Evolutionary conservation across 1,284 basidiomycete species (phyloP).

Genomic region (Moniliophthora roreri): DNA sequence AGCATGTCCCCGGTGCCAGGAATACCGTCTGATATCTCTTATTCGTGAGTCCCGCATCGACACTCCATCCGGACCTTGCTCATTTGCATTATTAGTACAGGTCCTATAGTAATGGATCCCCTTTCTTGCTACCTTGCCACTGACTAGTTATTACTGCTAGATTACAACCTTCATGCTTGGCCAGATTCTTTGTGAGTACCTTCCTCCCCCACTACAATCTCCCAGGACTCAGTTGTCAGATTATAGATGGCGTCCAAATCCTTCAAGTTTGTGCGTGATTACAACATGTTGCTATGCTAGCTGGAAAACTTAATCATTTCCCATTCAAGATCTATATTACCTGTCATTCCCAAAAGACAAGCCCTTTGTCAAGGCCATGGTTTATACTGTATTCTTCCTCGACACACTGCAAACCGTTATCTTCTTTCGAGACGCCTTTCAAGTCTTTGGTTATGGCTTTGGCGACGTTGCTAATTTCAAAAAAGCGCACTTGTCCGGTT

Average conservation of each 20-base stretch:
- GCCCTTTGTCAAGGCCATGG: slow-evolving; percentile 2
- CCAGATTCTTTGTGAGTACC: not conserved
- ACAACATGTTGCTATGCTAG: not conserved
- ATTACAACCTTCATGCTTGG: not conserved
- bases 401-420: slow-evolving; percentile 9
- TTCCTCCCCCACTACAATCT: too few relatives aligned
- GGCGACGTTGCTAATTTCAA: slow-evolving; percentile 4
- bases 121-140: not conserved
- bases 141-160: not conserved
- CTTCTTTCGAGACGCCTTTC: slow-evolving; percentile 6
- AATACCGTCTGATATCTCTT: too few relatives aligned
- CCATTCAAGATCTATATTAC: slow-evolving; percentile 8
- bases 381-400: slow-evolving; percentile 8
- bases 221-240: too few relatives aligned
- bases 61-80: too few relatives aligned
- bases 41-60: too few relatives aligned
- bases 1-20: too few relatives aligned
- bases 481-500: slow-evolving; percentile 2
- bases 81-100: not conserved
- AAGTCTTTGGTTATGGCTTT: slow-evolving; percentile 9
- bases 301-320: not conserved
- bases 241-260: slow-evolving; percentile 1
- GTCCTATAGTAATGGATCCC: too few relatives aligned
- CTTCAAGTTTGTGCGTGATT: slow-evolving; percentile 8
- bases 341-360: slow-evolving; percentile 12